A percentile compares a stretch with the other conserved stretches of the same genome.
Conservation (phyloP, 495 filamentous ascomycete species). For the Tirmania nivea region DNA sequence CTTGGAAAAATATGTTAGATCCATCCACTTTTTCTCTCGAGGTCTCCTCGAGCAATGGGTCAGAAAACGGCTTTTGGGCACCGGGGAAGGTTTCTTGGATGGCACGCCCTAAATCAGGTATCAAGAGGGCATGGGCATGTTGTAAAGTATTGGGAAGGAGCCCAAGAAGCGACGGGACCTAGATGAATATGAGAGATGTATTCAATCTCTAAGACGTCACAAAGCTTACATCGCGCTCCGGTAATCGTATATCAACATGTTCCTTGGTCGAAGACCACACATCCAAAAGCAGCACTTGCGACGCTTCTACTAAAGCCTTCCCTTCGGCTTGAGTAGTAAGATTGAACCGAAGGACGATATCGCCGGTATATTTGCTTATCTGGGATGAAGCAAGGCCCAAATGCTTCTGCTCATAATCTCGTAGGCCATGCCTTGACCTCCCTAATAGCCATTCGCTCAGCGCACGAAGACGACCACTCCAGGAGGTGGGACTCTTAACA, state of each 20-base stretch:
- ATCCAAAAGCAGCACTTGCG: slow-evolving; percentile 59
- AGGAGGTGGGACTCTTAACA: not conserved
- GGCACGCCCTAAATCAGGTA: slow-evolving; percentile 59
- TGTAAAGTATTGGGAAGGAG: slow-evolving; percentile 58
- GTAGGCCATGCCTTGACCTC: not conserved
- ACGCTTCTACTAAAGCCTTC: slow-evolving; percentile 46
- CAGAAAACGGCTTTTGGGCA: slow-evolving; percentile 9
- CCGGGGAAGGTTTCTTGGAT: slow-evolving; percentile 53
- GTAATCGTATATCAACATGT: slow-evolving; percentile 71
- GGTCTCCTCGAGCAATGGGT: slow-evolving; percentile 18
- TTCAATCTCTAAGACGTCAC: no score
- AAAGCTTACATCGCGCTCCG: slow-evolving; percentile 43
- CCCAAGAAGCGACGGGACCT: slow-evolving; percentile 60
- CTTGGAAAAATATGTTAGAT: slow-evolving; percentile 60
- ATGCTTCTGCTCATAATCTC: slow-evolving; percentile 9
- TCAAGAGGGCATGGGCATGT: slow-evolving; percentile 47
- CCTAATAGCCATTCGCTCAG: not conserved
- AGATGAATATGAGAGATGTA: slow-evolving; percentile 12
- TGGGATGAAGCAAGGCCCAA: slow-evolving; percentile 27
- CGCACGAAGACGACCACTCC: slow-evolving; percentile 31
- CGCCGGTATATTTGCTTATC: slow-evolving; percentile 46
- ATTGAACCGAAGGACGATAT: slow-evolving; percentile 78
- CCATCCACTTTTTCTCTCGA: slow-evolving; percentile 17
- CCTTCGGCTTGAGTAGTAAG: slow-evolving; percentile 49
- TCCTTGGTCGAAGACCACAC: slow-evolving; percentile 69